Base-by-base conservation (phyloP, 805 yeast species). In the Suhomyces sp. region DNA sequence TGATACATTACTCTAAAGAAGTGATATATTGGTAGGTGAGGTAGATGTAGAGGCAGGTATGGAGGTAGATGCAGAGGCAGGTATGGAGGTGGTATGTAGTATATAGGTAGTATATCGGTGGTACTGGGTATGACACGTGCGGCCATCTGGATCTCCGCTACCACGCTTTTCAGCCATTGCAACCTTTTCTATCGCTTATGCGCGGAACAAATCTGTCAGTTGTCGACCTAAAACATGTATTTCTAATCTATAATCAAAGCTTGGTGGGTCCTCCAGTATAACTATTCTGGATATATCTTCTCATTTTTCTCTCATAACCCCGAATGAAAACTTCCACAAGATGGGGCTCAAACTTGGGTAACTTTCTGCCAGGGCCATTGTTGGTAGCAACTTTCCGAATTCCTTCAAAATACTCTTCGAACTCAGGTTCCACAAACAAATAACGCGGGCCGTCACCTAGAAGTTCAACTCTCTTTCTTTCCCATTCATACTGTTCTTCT, bases 381-480 rank as follows among this genome's bases (percentile, higher is more conserved):
- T 57, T 50, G 9, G 62, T 61, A 13, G 67, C 65, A 15, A 60
- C 50, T 19, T 47, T 50, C 12, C 67, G 52, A 10, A 64, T 31
- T 3, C 50, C 48, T 44, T 64, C 64, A 47, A 62, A 64, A 44
- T 63, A 64, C 24, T 53, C 57, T 48, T 61, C 60, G 47, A 57
- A 64, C 20, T 64, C 56, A 6, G 62, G 63, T 24, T 49, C 51
- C 24, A 63, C 52, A 19, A 54, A 54, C 12, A 51, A 49, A 47
- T 52, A 63, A 35, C 53, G 68, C 53, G 74, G 76, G 56, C 57
- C 64, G 21, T 67, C 60, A 1, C 78, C 77, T 41, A 65, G 62
- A 6, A 17, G 45, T 15, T 47, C 48, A 33, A 61, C 56, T 46
- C 76, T 53, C 24, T 61, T 56, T n/a, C 51, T 46, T 20, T 58